Evolutionary conservation across 1,284 basidiomycete genomes (phyloP).

Genomic region (Trametes sp.): DNA sequence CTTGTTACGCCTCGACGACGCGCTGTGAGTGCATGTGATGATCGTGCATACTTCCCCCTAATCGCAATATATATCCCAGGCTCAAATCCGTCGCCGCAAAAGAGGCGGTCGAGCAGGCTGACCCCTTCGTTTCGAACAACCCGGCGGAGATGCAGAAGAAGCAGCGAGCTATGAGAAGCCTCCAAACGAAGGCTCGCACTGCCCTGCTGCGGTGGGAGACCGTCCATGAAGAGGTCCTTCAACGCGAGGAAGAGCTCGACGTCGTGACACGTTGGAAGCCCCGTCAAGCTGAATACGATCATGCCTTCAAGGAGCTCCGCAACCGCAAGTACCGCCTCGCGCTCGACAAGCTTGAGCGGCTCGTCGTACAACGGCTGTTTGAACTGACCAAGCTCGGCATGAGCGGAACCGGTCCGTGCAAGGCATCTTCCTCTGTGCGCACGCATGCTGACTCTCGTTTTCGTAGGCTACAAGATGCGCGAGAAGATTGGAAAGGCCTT

Average conservation of each 20-base stretch:
- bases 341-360: conserved; percentile 33
- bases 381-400: conserved; percentile 34
- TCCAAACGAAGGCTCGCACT: conserved; percentile 1
- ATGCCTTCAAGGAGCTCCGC: background rate
- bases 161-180: background rate
- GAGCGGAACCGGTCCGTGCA: no score
- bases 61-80: background rate
- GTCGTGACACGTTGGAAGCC: conserved; percentile 25
- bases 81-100: background rate
- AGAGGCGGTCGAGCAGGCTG: background rate
- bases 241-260: conserved; percentile 13
- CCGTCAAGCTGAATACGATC: conserved; percentile 20
- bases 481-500: conserved; percentile 39
- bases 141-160: background rate
- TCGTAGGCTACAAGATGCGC: conserved; percentile 37
- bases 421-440: background rate
- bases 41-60: background rate
- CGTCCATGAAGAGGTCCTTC: background rate
- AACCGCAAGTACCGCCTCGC: conserved; percentile 28
- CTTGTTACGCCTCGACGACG: background rate
- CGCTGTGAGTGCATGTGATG: background rate
- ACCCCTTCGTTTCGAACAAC: background rate
- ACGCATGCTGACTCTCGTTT: background rate
- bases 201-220: conserved; percentile 6
- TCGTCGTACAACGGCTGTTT: conserved; percentile 37